A percentile compares a stretch with the other conserved stretches of the same genome.
Conservation (phyloP, 2,329 filamentous ascomycete genomes). For the Didymella exigua region DNA sequence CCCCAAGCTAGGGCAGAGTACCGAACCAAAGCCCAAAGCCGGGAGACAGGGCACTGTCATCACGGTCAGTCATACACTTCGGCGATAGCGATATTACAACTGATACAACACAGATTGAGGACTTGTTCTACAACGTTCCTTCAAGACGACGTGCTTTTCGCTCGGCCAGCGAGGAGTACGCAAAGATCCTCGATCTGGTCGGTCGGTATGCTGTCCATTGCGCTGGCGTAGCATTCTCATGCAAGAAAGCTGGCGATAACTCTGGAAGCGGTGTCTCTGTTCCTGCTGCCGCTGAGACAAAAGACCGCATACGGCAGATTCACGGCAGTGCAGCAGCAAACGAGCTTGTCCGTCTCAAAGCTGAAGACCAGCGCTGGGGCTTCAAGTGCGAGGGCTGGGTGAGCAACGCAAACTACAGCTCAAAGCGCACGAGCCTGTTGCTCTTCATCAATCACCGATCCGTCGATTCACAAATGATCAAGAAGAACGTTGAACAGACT, state of each 20-base stretch:
- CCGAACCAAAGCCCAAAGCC: constrained; percentile 85
- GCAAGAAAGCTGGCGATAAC: constrained; percentile 93
- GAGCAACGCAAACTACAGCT: constrained; percentile 93
- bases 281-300: constrained; percentile 70
- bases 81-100: background rate
- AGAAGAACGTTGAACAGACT: constrained; percentile 88
- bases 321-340: constrained; percentile 84
- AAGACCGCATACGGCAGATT: constrained; percentile 88
- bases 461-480: constrained; percentile 87
- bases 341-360: constrained; percentile 79
- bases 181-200: constrained; percentile 95
- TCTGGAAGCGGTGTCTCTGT: constrained; percentile 77
- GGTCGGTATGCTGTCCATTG: constrained; percentile 94
- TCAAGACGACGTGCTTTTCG: constrained; percentile 87
- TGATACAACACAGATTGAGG: constrained; percentile 68
- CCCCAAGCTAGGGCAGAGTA: constrained; percentile 82
- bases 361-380: constrained; percentile 76
- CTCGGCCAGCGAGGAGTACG: constrained; percentile 91
- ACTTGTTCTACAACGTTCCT: constrained; percentile 95
- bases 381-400: constrained; percentile 82
- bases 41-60: constrained; percentile 92
- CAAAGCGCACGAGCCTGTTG: constrained; percentile 84
- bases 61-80: constrained; percentile 58
- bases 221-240: constrained; percentile 87
- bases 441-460: constrained; percentile 97